These are phyloP conservation scores for Oenanthe sinensis DNA, from an alignment of 129 eudicot species.

Conservation along the genomic window DNA sequence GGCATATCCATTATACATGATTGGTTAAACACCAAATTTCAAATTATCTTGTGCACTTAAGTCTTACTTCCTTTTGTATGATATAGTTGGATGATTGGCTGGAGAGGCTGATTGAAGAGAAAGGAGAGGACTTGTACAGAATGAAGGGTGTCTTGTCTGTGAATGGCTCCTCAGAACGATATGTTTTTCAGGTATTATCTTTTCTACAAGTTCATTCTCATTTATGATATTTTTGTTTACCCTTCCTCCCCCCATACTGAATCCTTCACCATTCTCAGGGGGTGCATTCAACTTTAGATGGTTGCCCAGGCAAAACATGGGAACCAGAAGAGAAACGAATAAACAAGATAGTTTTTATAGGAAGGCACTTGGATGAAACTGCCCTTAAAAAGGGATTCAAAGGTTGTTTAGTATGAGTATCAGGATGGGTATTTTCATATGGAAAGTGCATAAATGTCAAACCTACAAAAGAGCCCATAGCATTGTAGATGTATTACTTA, in stretches of 20 bases:
- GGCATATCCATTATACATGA: background rate
- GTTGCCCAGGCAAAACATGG: conserved; percentile 89
- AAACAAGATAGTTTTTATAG: conserved; percentile 81
- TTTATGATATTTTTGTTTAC: background rate
- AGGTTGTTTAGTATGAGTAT: conserved; percentile 66
- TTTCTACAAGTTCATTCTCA: background rate
- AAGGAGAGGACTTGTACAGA: conserved; percentile 85
- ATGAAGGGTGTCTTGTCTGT: conserved; percentile 91
- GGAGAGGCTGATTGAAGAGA: conserved; percentile 78
- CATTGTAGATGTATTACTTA: background rate
- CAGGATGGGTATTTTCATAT: background rate
- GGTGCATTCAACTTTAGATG: conserved; percentile 79
- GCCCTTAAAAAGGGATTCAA: conserved; percentile 76
- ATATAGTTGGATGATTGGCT: conserved; percentile 94
- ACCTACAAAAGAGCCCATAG: background rate
- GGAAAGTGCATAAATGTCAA: background rate
- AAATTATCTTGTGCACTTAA: background rate
- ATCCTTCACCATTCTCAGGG: conserved; percentile 36
- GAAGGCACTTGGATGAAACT: conserved; percentile 77
- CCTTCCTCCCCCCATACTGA: background rate
- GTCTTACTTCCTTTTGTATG: background rate
- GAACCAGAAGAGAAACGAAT: conserved; percentile 73
- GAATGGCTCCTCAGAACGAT: conserved; percentile 60
- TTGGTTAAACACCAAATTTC: background rate
- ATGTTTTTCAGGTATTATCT: conserved; percentile 67